Conservation (phyloP, 345 rosid species). For the Microcos paniculata region DNA sequence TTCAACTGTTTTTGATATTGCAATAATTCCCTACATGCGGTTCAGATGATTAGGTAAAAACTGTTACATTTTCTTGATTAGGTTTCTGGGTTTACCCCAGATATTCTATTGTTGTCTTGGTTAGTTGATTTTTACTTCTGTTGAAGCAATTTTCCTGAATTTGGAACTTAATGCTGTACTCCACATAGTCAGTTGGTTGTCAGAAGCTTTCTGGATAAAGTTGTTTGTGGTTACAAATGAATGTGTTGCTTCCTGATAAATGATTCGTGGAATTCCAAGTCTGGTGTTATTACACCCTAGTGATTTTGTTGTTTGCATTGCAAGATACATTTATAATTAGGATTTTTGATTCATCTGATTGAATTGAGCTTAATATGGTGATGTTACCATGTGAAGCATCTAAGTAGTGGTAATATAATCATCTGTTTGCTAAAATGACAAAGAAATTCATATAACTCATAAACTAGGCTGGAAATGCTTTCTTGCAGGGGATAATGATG, state of each 20-base stretch:
- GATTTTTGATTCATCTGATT: not conserved
- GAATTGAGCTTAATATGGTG: not conserved
- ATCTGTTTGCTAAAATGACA: not conserved
- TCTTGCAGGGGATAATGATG: not conserved
- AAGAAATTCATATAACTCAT: not conserved
- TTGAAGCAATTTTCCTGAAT: not conserved
- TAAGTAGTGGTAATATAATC: not conserved
- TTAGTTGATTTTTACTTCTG: not conserved
- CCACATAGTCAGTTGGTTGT: not conserved
- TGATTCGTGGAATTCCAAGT: not conserved
- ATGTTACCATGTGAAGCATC: not conserved
- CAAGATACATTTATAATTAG: not conserved
- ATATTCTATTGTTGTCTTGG: not conserved
- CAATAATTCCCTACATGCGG: not conserved
- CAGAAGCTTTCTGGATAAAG: constrained; percentile 7
- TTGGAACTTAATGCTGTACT: not conserved
- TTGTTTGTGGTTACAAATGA: constrained; percentile 6
- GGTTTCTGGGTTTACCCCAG: constrained; percentile 6
- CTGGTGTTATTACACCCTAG: not conserved
- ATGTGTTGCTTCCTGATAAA: not conserved
- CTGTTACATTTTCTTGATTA: not conserved
- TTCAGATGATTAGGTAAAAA: constrained; percentile 1
- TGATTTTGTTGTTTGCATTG: not conserved
- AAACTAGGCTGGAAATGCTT: constrained; percentile 1
- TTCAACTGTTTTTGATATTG: not conserved